phyloP scores from a whole-genome alignment of 176 grass and related monocot species.

The Calamus simplicifolius region DNA sequence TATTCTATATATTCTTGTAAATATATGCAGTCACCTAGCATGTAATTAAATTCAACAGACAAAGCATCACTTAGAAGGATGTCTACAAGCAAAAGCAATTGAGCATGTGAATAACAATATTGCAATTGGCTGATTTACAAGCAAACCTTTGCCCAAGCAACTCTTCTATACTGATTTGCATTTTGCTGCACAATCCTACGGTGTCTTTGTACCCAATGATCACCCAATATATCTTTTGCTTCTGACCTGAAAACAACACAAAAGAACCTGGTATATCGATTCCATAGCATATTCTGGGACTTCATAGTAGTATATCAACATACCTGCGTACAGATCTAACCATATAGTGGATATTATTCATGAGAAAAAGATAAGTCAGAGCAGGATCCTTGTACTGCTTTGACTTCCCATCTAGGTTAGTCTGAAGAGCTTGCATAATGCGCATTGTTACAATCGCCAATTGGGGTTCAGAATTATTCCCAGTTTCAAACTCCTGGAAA shows the following conservation, averaged over 20 bases:
- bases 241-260: slow-evolving; percentile 50
- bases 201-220: slow-evolving; percentile 81
- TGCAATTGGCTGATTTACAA: slow-evolving; percentile 1
- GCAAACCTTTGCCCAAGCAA: slow-evolving; percentile 77
- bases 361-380: slow-evolving; percentile 74
- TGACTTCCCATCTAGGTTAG: slow-evolving; percentile 72
- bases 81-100: no score
- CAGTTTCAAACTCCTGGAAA: slow-evolving; percentile 60
- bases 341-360: slow-evolving; percentile 89
- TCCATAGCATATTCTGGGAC: background rate
- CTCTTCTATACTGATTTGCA: slow-evolving; percentile 74
- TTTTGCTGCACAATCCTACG: slow-evolving; percentile 73
- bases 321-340: slow-evolving; percentile 74
- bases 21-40: no score
- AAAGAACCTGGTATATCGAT: background rate
- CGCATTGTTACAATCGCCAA: slow-evolving; percentile 48
- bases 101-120: no score
- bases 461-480: slow-evolving; percentile 47
- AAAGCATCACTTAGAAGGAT: background rate
- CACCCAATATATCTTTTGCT: slow-evolving; percentile 77
- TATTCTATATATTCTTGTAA: no score
- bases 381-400: slow-evolving; percentile 80
- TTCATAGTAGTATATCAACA: slow-evolving; percentile 11
- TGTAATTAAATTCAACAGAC: background rate
- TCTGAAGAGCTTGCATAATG: slow-evolving; percentile 83